Conservation (phyloP, 1,284 basidiomycete species). For the Mycena sp. region DNA sequence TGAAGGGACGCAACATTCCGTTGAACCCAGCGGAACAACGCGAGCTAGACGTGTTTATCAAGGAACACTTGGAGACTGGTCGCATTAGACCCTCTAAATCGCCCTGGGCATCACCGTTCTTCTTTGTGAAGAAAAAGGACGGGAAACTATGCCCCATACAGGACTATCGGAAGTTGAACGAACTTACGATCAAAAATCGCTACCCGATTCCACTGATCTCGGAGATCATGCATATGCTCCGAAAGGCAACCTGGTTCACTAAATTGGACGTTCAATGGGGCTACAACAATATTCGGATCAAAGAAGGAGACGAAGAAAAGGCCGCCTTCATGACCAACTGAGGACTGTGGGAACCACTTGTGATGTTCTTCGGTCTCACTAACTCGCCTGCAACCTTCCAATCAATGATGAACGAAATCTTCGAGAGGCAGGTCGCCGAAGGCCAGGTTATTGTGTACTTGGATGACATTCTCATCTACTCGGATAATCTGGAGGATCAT, state of each 20-base stretch:
- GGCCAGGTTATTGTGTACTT: constrained; percentile 36
- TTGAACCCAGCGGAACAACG: neutral
- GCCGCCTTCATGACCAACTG: constrained; percentile 42
- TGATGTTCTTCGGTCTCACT: neutral
- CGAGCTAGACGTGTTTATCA: constrained; percentile 32
- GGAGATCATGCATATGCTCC: constrained; percentile 32
- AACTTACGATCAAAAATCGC: constrained; percentile 46
- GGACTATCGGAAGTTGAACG: constrained; percentile 51
- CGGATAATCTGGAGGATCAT: constrained; percentile 30
- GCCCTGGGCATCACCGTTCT: constrained; percentile 45
- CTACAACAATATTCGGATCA: constrained; percentile 45
- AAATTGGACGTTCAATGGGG: constrained; percentile 47
- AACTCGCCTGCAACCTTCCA: neutral
- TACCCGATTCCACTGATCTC: constrained; percentile 48
- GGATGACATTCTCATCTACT: constrained; percentile 35
- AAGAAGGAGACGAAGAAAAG: constrained; percentile 46
- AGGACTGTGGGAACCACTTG: constrained; percentile 42
- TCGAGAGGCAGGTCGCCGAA: neutral
- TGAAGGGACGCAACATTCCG: constrained; percentile 1
- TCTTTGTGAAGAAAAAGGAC: constrained; percentile 58
- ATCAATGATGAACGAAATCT: neutral
- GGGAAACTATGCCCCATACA: constrained; percentile 40
- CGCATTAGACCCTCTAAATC: constrained; percentile 40
- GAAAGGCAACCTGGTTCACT: constrained; percentile 37
- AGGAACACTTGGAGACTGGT: constrained; percentile 42